Base-by-base conservation (phyloP, 1,139 yeast genomes). In the Zygoascus meyerae region DNA sequence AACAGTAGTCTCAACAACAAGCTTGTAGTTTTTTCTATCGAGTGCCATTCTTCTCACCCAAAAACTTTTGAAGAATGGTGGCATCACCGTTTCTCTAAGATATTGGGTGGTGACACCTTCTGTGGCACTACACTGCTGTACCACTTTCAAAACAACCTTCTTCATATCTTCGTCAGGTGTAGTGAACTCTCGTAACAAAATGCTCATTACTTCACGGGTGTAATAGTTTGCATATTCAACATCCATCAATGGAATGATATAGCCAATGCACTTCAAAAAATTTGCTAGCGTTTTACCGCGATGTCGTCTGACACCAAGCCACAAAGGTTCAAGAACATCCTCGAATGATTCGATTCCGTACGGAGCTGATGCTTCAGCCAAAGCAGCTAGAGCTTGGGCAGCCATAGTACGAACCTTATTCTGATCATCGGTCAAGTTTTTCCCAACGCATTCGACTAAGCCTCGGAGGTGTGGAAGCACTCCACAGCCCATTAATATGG, bases 111-210 rank as follows among this genome's bases (percentile, higher is more conserved):
- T 74, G 15, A 80, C 71, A 10, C 77, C 75, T 12, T 77, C 79
- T 1, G 81, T 69, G 2, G 69, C 63, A 26, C 79, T 66, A 56
- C 84, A 77, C 53, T 79, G 81, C 50, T 77, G 81, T 12, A 81
- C 66, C 7, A 79, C 82, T 32, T 69, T 69, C 45, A 92, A 66
- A 3, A 90, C 83, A 0, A 92, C 77, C 52, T 77, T 77, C 57
- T 79, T 80, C 94, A 92, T 85, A 48, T 90, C 97, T 53, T 86
- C 95, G 59, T 89, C 96, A 0, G 95, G 90, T 0, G 95, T 78
- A 34, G 72, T 66, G 58, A 87, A 86, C 62, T 90, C 95, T 47
- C 94, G 71, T 2, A 80, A 63, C 10, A 89, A 69, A 15, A 87
- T 74, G 18, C 68, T 69, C 71, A 87, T 76, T 2, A 89, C 74